These are phyloP conservation scores for Opeltia flavorubescens DNA, from an alignment of 495 filamentous ascomycete genomes.

Conservation along the genomic window DNA sequence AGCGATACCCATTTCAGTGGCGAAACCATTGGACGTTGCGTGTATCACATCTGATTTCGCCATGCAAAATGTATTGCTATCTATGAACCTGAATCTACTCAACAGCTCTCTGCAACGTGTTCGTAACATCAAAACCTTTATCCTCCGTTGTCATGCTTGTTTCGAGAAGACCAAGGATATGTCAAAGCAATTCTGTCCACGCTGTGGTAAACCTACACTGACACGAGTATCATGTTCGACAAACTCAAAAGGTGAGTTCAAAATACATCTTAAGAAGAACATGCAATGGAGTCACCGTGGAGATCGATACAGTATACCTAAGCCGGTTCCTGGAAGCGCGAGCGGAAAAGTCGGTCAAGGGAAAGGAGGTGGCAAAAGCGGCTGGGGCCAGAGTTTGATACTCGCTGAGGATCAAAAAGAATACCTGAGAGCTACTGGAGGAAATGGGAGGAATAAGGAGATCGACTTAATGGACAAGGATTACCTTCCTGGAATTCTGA, in stretches of 20 bases:
- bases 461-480: slow-evolving; percentile 90
- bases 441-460: slow-evolving; percentile 51
- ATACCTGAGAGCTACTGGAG: slow-evolving; percentile 49
- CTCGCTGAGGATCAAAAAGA: slow-evolving; percentile 95
- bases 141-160: slow-evolving; percentile 89
- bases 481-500: slow-evolving; percentile 76
- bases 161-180: slow-evolving; percentile 76
- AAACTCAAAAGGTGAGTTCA: slow-evolving; percentile 64
- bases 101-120: slow-evolving; percentile 60
- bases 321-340: slow-evolving; percentile 66
- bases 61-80: slow-evolving; percentile 88
- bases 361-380: slow-evolving; percentile 66
- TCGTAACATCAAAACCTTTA: slow-evolving; percentile 65
- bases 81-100: slow-evolving; percentile 87
- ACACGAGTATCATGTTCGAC: slow-evolving; percentile 79
- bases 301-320: slow-evolving; percentile 79
- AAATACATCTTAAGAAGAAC: slow-evolving; percentile 80
- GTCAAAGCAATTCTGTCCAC: slow-evolving; percentile 82
- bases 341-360: slow-evolving; percentile 51
- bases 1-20: slow-evolving; percentile 32
- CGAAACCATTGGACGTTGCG: slow-evolving; percentile 61
- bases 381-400: slow-evolving; percentile 73
- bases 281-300: slow-evolving; percentile 93
- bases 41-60: slow-evolving; percentile 90
- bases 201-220: slow-evolving; percentile 76